Evolutionary conservation across 306 rosid species (phyloP).

Genomic region (Ammopiptanthus mongolicus): DNA sequence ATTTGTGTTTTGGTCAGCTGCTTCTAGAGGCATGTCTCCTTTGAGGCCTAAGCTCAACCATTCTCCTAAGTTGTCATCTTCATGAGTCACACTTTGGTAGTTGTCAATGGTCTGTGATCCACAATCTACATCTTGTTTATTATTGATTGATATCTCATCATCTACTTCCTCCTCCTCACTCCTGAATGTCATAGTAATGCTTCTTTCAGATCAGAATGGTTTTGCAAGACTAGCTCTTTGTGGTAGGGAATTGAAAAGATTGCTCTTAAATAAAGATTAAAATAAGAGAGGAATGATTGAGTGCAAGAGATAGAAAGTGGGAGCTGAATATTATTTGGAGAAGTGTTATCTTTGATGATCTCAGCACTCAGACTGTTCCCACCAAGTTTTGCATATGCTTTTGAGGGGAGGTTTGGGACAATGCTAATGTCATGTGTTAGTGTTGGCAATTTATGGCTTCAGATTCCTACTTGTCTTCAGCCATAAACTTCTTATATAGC

Average conservation of each 20-base stretch:
- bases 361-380: constrained; percentile 33
- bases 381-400: constrained; percentile 37
- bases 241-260: not conserved
- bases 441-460: constrained; percentile 40
- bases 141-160: constrained; percentile 15
- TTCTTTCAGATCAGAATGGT: not conserved
- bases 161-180: constrained; percentile 13
- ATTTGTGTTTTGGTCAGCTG: constrained; percentile 3
- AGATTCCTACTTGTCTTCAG: constrained; percentile 36
- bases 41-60: constrained; percentile 66
- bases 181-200: constrained; percentile 30
- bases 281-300: constrained; percentile 8
- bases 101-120: not conserved
- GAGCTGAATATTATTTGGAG: constrained; percentile 26
- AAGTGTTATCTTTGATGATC: constrained; percentile 26
- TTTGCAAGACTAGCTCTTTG: not conserved
- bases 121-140: constrained; percentile 19
- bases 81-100: not conserved
- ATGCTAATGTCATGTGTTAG: constrained; percentile 39
- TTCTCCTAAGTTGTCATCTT: constrained; percentile 35
- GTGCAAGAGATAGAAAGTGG: constrained; percentile 28
- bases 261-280: constrained; percentile 36
- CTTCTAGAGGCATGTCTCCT: not conserved
- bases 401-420: constrained; percentile 33
- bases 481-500: constrained; percentile 29